Evolutionary conservation across 1,284 basidiomycete species (phyloP).

Genomic region (Farysia itapuensis): DNA sequence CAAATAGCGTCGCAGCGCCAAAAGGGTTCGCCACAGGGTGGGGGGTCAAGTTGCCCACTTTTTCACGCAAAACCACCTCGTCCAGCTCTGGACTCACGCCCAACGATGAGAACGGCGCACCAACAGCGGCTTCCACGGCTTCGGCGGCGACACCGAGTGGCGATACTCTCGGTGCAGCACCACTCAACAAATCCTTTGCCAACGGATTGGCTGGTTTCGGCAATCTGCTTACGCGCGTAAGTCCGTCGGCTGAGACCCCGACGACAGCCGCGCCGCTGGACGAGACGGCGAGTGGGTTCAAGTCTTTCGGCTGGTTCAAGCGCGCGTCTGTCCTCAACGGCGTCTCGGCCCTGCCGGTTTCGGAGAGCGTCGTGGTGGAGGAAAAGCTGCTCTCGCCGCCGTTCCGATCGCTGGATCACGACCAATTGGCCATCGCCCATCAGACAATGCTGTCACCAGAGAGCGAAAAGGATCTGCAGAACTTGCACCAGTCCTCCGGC

Average conservation of each 20-base stretch:
- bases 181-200: not conserved
- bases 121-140: not conserved
- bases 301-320: constrained; percentile 37
- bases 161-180: constrained; percentile 1
- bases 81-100: constrained; percentile 21
- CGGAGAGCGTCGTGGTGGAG: constrained; percentile 4
- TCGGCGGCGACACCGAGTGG: not conserved
- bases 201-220: constrained; percentile 22
- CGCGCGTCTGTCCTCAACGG: constrained; percentile 11
- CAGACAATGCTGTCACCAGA: constrained; percentile 10
- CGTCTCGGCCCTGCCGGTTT: not conserved
- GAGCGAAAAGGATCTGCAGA: not conserved
- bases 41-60: constrained; percentile 34
- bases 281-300: constrained; percentile 17
- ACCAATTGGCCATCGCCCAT: constrained; percentile 29
- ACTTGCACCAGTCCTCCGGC: too few relatives aligned
- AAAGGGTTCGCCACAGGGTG: constrained; percentile 8
- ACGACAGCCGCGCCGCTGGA: constrained; percentile 3
- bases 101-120: constrained; percentile 9
- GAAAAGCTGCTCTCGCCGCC: constrained; percentile 35
- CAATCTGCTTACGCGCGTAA: constrained; percentile 7
- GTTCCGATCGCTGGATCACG: constrained; percentile 41
- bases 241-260: not conserved
- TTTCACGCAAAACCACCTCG: constrained; percentile 35
- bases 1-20: not conserved